Percentiles rank a stretch among this genome's conserved stretches.
Conservation (phyloP, 768 basidiomycete genomes). For the Amanita polypyramis region DNA sequence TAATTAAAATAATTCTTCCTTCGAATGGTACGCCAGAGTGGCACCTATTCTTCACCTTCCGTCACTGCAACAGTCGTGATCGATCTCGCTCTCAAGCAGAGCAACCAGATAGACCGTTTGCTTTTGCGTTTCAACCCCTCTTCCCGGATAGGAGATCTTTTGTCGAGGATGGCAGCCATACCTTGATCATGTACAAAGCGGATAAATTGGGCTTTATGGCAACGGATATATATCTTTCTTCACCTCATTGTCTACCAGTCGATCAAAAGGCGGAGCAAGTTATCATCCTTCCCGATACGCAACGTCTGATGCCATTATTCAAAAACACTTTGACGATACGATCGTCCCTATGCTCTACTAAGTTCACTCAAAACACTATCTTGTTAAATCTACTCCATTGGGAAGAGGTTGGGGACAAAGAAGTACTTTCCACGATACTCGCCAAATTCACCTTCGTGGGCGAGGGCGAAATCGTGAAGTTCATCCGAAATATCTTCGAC, state of each 20-base stretch:
- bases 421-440: constrained; percentile 60
- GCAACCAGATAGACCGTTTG: constrained; percentile 65
- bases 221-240: constrained; percentile 62
- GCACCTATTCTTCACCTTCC: constrained; percentile 94
- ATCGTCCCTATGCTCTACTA: constrained; percentile 86
- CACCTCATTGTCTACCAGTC: constrained; percentile 47
- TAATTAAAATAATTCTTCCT: constrained; percentile 80
- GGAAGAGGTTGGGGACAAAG: constrained; percentile 58
- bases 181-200: constrained; percentile 72
- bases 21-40: constrained; percentile 57
- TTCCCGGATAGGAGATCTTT: constrained; percentile 69
- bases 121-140: constrained; percentile 86
- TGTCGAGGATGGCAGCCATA: constrained; percentile 84
- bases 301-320: constrained; percentile 54
- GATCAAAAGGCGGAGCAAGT: constrained; percentile 56
- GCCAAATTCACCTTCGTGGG: constrained; percentile 85
- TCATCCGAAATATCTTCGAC: constrained; percentile 84
- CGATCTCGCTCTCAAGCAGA: constrained; percentile 28
- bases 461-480: constrained; percentile 92
- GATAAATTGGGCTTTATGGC: constrained; percentile 56
- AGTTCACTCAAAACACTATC: constrained; percentile 84
- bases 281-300: constrained; percentile 45
- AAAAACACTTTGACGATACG: constrained; percentile 76
- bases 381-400: constrained; percentile 73
- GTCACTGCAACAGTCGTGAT: constrained; percentile 52